A percentile compares a stretch with the other conserved stretches of the same genome.
phyloP scores from a whole-genome alignment of 106 monocot species.

The Dioscorea dumetorum region DNA sequence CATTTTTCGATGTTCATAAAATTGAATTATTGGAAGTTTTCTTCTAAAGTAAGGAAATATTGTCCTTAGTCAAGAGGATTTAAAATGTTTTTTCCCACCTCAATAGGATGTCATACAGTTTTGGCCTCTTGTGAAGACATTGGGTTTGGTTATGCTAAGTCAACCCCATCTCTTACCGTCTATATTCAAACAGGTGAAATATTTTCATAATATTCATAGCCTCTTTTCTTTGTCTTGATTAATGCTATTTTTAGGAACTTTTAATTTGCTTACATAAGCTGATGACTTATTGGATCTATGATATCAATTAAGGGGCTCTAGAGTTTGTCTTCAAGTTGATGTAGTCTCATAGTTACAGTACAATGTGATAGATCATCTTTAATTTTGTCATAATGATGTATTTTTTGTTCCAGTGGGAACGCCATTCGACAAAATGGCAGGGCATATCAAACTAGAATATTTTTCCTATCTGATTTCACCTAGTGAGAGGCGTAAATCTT shows the following conservation, averaged over 20 bases:
- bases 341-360: too few relatives aligned
- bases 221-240: not conserved
- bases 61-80: not conserved
- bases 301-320: not conserved
- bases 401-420: too few relatives aligned
- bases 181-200: conserved; percentile 82
- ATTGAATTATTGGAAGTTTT: not conserved
- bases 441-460: too few relatives aligned
- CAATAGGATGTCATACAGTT: conserved; percentile 96
- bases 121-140: conserved; percentile 78
- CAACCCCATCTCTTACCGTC: conserved; percentile 70
- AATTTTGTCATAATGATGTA: too few relatives aligned
- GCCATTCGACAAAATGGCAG: too few relatives aligned
- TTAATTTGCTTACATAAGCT: not conserved
- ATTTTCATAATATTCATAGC: not conserved
- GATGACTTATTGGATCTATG: not conserved
- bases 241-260: not conserved
- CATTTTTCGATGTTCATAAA: not conserved
- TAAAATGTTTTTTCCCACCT: conserved; percentile 1
- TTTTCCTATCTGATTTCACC: too few relatives aligned
- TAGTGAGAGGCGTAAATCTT: too few relatives aligned
- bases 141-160: conserved; percentile 67
- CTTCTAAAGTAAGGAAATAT: not conserved
- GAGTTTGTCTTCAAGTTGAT: not conserved
- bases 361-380: too few relatives aligned